These are phyloP conservation scores for Heterobasidion occidentale DNA, from an alignment of 1,284 basidiomycete species.

Conservation along the genomic window DNA sequence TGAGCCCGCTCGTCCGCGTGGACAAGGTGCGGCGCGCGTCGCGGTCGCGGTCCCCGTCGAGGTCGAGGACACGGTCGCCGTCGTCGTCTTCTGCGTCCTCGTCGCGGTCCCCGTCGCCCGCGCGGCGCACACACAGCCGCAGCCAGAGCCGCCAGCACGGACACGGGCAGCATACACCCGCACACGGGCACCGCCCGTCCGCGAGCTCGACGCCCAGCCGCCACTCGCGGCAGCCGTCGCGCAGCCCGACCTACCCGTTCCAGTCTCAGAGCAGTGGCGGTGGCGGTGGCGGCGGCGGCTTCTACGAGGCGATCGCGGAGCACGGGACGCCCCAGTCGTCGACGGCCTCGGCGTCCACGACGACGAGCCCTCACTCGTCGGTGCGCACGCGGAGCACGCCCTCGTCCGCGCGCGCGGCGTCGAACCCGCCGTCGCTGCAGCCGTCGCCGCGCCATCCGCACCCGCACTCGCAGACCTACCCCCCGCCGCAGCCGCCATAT, in stretches of 20 bases:
- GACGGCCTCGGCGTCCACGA: neutral
- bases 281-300: neutral
- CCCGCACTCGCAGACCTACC: neutral
- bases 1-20: constrained; percentile 42
- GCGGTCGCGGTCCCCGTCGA: constrained; percentile 11
- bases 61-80: neutral
- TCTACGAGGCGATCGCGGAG: neutral
- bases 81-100: neutral
- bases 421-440: constrained; percentile 1
- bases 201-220: too few species aligned
- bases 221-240: neutral
- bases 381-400: constrained; percentile 8
- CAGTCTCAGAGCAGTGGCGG: neutral
- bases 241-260: constrained; percentile 2
- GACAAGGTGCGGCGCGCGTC: constrained; percentile 16
- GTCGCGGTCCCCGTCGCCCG: neutral
- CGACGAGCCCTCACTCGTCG: neutral
- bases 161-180: neutral
- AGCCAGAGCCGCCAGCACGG: neutral
- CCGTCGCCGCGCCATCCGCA: constrained; percentile 1
- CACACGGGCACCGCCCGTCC: too few species aligned
- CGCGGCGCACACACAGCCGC: neutral
- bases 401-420: constrained; percentile 4
- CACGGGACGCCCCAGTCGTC: neutral
- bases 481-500: neutral